A percentile compares a stretch with the other conserved stretches of the same genome.
phyloP scores from a whole-genome alignment of 257 asterid species.

The Jasminum sambac region DNA sequence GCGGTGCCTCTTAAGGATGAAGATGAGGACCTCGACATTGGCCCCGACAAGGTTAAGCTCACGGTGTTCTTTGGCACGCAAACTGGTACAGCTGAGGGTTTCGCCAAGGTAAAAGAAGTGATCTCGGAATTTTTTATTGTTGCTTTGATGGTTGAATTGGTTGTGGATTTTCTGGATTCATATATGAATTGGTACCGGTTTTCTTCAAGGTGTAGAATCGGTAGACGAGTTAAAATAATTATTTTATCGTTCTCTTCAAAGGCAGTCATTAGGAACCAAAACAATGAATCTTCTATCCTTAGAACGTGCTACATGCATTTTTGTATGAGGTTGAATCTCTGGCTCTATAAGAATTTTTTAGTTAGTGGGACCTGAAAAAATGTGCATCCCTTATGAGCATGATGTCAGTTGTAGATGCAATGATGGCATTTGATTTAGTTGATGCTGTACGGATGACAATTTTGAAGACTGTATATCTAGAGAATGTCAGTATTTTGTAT shows the following conservation, averaged over 20 bases:
- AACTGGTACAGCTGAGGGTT: conserved; percentile 86
- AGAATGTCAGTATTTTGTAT: neutral
- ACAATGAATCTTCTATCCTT: neutral
- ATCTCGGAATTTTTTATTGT: conserved; percentile 17
- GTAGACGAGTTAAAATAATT: neutral
- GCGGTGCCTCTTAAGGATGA: conserved; percentile 25
- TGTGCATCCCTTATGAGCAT: neutral
- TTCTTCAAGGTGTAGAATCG: neutral
- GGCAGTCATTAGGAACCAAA: neutral
- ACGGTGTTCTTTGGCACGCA: conserved; percentile 75
- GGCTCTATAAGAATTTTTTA: neutral
- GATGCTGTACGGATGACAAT: neutral
- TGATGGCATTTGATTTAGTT: neutral
- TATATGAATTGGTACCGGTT: neutral
- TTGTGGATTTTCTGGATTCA: neutral
- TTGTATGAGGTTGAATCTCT: neutral
- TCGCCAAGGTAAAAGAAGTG: conserved; percentile 56
- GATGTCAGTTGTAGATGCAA: neutral
- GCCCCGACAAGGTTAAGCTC: conserved; percentile 57
- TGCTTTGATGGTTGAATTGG: neutral
- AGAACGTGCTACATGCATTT: neutral
- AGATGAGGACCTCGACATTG: conserved; percentile 54
- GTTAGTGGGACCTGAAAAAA: neutral
- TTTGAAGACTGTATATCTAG: neutral
- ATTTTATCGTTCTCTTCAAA: neutral